A percentile compares a stretch with the other conserved stretches of the same genome.
Conservation (phyloP, 2,329 filamentous ascomycete genomes). For the Cercospora sp. region DNA sequence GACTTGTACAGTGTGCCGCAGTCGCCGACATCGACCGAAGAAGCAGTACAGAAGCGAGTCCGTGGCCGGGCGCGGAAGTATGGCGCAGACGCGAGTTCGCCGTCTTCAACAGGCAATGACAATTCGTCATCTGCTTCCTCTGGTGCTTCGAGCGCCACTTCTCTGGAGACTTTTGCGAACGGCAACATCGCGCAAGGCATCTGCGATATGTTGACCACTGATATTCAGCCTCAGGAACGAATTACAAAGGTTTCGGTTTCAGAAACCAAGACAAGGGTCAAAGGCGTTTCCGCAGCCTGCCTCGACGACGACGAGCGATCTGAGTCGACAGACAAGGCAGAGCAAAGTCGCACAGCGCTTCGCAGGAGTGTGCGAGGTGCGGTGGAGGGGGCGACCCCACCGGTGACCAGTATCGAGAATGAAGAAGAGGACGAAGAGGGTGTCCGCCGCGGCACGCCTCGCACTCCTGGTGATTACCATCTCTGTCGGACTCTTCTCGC, state of each 20-base stretch:
- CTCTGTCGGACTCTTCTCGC: conserved; percentile 75
- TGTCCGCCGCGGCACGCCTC: conserved; percentile 40
- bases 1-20: conserved; percentile 31
- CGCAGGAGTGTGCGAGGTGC: conserved; percentile 22
- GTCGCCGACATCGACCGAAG: conserved; percentile 24
- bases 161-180: conserved; percentile 32
- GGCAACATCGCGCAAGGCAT: conserved; percentile 36
- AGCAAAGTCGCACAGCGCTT: conserved; percentile 15
- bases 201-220: conserved; percentile 36
- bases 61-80: conserved; percentile 31
- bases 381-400: conserved; percentile 19
- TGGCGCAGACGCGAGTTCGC: conserved; percentile 27
- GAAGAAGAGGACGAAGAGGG: conserved; percentile 25
- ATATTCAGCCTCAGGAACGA: conserved; percentile 11
- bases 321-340: conserved; percentile 3
- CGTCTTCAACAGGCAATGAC: conserved; percentile 29
- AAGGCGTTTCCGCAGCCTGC: background rate
- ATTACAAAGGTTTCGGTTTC: conserved; percentile 14
- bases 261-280: conserved; percentile 4
- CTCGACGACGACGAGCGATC: conserved; percentile 1
- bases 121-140: conserved; percentile 28
- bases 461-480: conserved; percentile 64
- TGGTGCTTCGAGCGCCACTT: conserved; percentile 36
- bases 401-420: conserved; percentile 35
- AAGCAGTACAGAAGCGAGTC: conserved; percentile 25